Evolutionary conservation across 345 rosid species (phyloP), one percentile per base, ranked within the genome.

Genomic region (Hibiscus tridactylites): DNA sequence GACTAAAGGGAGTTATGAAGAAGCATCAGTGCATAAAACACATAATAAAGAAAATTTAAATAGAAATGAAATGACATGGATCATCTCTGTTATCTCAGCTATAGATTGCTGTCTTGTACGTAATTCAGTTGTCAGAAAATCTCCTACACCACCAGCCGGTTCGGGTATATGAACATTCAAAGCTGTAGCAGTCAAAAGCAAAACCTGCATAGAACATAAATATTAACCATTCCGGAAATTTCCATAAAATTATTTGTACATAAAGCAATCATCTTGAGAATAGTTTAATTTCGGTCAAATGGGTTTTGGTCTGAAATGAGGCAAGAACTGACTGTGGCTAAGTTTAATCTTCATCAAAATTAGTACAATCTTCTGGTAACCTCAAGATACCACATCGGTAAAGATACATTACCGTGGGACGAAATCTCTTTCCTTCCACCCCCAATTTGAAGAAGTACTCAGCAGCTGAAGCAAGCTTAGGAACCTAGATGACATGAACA

Each of bases 21-120:
- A 47, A 68, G 71, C 59, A 47, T 52, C 42, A 44, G 66, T 44
- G 28, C 52, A 61, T 44, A 4, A 39, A 42, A 35, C 57, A 46
- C 56, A 28, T 9, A 44, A 71, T 28, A 71, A 16, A 71, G 4
- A 19, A 28, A 59, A 60, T 28, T 42, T 16, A 16, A 60, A 26
- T 29, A 61, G n/a, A 3, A 2, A 60, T 60, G 39, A 78, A 85
- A 95, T 75, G 60, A 95, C 99, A 86, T 92, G 99, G 71, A 95
- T 92, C 99, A 95, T 92, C 84, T 92, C 98, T 11, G 97, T 89
- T 78, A 90, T 92, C 81, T 95, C 98, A 73, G 98, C 98, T 64
- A 92, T 81, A 53, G 84, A 74, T 71, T 90, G 98, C 69, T 89
- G 97, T 76, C 93, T 87, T 68, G 83, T 75, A 52, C 99, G 97